phyloP scores from a whole-genome alignment of 2,329 filamentous ascomycete genomes.

The Monosporascus sp. region DNA sequence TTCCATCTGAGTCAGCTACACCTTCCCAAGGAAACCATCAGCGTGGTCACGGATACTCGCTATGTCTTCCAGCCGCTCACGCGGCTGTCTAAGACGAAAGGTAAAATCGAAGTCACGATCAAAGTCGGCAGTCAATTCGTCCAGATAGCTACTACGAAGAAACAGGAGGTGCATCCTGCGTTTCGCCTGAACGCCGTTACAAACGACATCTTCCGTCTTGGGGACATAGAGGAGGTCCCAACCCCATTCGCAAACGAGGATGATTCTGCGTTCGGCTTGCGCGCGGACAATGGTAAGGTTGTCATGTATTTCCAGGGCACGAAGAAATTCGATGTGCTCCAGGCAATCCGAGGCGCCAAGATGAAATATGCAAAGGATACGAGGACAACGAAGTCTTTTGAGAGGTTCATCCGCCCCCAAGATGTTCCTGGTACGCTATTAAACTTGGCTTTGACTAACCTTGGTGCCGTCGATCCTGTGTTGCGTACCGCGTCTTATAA shows the following conservation, averaged over 20 bases:
- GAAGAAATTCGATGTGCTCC: constrained; percentile 58
- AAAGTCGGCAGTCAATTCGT: constrained; percentile 67
- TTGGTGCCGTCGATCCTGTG: constrained; percentile 56
- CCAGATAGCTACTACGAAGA: constrained; percentile 64
- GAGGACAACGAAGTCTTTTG: constrained; percentile 55
- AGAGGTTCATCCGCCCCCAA: constrained; percentile 63
- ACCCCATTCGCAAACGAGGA: constrained; percentile 62
- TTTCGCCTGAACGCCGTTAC: constrained; percentile 58
- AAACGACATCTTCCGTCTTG: constrained; percentile 65
- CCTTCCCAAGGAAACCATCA: constrained; percentile 66
- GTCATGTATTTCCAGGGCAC: constrained; percentile 69
- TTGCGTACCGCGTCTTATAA: constrained; percentile 64
- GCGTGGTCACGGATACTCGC: constrained; percentile 60
- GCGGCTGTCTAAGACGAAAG: constrained; percentile 62
- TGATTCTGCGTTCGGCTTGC: constrained; percentile 61
- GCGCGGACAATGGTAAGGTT: constrained; percentile 65
- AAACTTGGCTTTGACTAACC: constrained; percentile 62
- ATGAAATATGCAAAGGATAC: constrained; percentile 60
- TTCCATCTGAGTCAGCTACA: constrained; percentile 64
- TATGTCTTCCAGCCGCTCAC: constrained; percentile 63
- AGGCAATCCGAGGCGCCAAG: constrained; percentile 59
- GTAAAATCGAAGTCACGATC: constrained; percentile 65
- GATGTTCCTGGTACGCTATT: constrained; percentile 66
- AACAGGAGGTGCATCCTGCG: constrained; percentile 62
- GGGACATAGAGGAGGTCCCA: constrained; percentile 63